Conservation (phyloP, 495 filamentous ascomycete species). For the Diplogelasinospora grovesii region DNA sequence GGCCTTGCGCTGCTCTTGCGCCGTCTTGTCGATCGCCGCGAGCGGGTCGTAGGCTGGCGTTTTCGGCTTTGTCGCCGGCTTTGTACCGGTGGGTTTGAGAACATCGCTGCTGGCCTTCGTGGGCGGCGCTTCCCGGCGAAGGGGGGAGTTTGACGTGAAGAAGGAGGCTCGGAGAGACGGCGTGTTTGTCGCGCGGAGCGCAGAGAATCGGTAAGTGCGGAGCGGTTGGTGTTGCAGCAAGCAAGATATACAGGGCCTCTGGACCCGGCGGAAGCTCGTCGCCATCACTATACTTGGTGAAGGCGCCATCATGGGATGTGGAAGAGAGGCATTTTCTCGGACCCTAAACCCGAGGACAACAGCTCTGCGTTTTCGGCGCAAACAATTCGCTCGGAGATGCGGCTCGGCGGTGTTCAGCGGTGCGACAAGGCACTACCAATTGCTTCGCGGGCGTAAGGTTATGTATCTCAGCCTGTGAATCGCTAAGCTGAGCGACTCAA, state of each 20-base stretch:
- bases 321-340: slow-evolving; percentile 9
- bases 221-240: slow-evolving; percentile 3
- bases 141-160: slow-evolving; percentile 13
- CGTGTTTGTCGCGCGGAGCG: slow-evolving; percentile 2
- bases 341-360: too few species aligned
- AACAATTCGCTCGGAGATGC: too few species aligned
- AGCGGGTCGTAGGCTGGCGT: slow-evolving; percentile 19
- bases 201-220: background rate
- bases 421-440: too few species aligned
- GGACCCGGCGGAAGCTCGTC: slow-evolving; percentile 9
- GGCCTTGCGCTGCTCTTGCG: slow-evolving; percentile 85
- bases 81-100: background rate
- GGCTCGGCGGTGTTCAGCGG: too few species aligned
- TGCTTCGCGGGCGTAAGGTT: too few species aligned
- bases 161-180: slow-evolving; percentile 16
- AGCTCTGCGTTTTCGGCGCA: too few species aligned
- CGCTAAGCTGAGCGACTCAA: too few species aligned
- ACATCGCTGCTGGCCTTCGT: slow-evolving; percentile 4
- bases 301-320: slow-evolving; percentile 16
- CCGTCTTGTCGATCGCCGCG: slow-evolving; percentile 43
- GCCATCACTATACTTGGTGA: slow-evolving; percentile 22
- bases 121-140: slow-evolving; percentile 3
- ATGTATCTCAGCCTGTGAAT: too few species aligned
- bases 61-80: background rate
- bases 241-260: background rate